Conservation (phyloP, 768 basidiomycete species). For the Xerocomus spinulosus region DNA sequence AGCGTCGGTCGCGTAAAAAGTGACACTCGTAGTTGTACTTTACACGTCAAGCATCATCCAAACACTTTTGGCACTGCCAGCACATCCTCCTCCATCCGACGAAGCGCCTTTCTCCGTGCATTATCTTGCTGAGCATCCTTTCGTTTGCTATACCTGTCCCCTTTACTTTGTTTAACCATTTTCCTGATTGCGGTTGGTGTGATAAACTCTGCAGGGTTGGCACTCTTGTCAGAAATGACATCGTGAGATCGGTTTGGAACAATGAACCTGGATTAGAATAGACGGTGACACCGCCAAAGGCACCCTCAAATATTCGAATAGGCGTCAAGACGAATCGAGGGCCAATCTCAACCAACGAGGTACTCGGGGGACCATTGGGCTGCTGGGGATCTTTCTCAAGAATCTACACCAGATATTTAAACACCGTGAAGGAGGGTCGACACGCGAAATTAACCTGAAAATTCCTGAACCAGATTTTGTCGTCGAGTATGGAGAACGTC, state of each 20-base stretch:
- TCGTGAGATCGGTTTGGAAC: background rate
- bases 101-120: constrained; percentile 55
- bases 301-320: constrained; percentile 97
- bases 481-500: constrained; percentile 92
- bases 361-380: constrained; percentile 80
- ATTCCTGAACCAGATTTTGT: constrained; percentile 99
- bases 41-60: too few species aligned
- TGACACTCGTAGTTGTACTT: too few species aligned
- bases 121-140: constrained; percentile 75
- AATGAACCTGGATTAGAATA: constrained; percentile 88
- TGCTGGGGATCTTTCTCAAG: constrained; percentile 90
- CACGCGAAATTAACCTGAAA: constrained; percentile 66
- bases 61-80: constrained; percentile 89
- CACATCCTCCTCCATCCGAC: constrained; percentile 67
- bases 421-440: background rate
- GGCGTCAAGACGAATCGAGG: constrained; percentile 96
- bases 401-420: too few species aligned
- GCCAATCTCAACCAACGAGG: constrained; percentile 92
- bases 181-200: constrained; percentile 81
- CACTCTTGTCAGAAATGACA: background rate
- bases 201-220: constrained; percentile 67
- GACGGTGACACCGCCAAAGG: constrained; percentile 91
- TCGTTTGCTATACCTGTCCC: constrained; percentile 74
- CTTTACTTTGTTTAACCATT: constrained; percentile 62
- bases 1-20: background rate